Conservation (phyloP, 257 asterid species). For the Ocimum tenuiflorum region DNA sequence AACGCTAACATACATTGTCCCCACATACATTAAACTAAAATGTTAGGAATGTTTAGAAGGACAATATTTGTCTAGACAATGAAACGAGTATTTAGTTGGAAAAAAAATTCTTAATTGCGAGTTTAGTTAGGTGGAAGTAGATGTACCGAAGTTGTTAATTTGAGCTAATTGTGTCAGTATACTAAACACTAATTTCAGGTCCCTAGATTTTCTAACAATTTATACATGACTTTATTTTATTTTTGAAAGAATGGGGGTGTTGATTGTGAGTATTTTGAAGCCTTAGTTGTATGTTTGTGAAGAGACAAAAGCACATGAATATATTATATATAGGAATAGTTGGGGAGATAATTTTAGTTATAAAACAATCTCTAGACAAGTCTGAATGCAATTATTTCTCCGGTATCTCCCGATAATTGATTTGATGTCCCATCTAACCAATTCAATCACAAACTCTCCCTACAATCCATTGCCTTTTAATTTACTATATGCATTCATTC, state of each 20-base stretch:
- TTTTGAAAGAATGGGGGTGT: neutral
- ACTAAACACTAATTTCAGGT: constrained; percentile 3
- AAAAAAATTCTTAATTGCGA: neutral
- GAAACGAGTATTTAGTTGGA: neutral
- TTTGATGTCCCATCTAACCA: constrained; percentile 25
- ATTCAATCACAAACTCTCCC: neutral
- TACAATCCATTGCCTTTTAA: neutral
- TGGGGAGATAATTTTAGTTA: constrained; percentile 5
- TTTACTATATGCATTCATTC: neutral
- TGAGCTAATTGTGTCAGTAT: constrained; percentile 4
- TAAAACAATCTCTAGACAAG: constrained; percentile 16
- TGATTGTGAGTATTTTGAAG: constrained; percentile 17
- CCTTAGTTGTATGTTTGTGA: neutral
- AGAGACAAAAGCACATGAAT: constrained; percentile 20
- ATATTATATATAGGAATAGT: neutral
- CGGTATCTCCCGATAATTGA: constrained; percentile 17
- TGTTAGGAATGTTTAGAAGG: neutral
- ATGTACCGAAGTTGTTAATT: constrained; percentile 28
- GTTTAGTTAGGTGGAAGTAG: constrained; percentile 28
- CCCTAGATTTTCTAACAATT: neutral
- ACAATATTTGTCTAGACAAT: neutral
- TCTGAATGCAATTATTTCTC: constrained; percentile 27
- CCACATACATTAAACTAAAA: neutral
- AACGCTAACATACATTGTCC: neutral
- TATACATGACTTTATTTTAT: neutral